Evolutionary conservation across 2,329 filamentous ascomycete genomes (phyloP), one percentile per base, ranked within the genome.

Genomic region (Diplocarpon rosae): DNA sequence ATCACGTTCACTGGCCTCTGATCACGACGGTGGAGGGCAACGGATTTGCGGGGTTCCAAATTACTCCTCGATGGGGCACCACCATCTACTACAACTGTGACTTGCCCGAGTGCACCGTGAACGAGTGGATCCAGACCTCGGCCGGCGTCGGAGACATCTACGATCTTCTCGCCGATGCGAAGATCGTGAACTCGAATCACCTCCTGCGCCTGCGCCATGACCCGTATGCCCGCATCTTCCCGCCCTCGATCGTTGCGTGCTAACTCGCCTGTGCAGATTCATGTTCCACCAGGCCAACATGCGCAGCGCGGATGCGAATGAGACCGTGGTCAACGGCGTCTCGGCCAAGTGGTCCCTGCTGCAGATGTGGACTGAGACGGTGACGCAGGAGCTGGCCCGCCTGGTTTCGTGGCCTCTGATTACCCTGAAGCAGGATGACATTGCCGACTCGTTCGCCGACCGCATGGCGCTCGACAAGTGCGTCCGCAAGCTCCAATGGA

Each of bases 241-340:
- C 1, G 15, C 6, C 15, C 2, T 14, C 14, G 30, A 32, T 6
- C 5, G 37, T 1, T 2, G 12, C 2, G 1, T 13, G 29, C 24
- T 42, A 6, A 42, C 24, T 16, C n/a, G 9, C 3, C 12, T 13
- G 2, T 12, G 13, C 13, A 42, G 39, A 20, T 55, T 47, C 40
- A 55, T 55, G 53, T 68, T 80, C 66, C 76, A 80, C 59, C 75
- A 80, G 61, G 73, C 74, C 42, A 79, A 80, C 55, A 56, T 74
- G 47, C 68, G 74, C 43, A 65, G 68, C 16, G 46, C 45, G 12
- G 46, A 50, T 20, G 48, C 51, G 13, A 31, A 48, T 34, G 45
- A 47, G 12, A 47, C 50, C 20, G 50, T 47, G 12, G 37, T 53
- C 10, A 49, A 51, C 14, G 44, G 39, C 17, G 31, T 46, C 6